Conservation (phyloP, 2,329 filamentous ascomycete species). For the Talaromyces piceae region DNA sequence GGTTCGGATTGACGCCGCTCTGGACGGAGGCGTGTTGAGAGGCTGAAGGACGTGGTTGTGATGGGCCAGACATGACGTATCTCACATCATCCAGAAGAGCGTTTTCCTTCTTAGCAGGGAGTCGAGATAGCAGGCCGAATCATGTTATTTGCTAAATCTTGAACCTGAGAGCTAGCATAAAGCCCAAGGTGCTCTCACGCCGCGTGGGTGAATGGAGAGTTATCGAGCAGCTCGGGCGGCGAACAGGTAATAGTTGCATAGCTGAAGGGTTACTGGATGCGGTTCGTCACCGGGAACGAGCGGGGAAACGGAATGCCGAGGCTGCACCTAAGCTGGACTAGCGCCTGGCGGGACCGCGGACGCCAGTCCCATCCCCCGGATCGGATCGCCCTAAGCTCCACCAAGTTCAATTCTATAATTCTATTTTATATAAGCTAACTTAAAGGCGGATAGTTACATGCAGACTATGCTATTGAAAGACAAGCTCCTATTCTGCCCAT, state of each 20-base stretch:
- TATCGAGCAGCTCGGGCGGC: background rate
- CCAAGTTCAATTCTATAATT: background rate
- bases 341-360: background rate
- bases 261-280: too few relatives aligned
- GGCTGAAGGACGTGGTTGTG: conserved; percentile 15
- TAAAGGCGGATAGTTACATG: too few relatives aligned
- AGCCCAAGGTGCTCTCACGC: background rate
- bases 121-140: background rate
- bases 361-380: background rate
- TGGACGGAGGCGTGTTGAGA: conserved; percentile 15
- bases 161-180: background rate
- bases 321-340: background rate
- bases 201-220: background rate
- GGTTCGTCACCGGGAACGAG: background rate
- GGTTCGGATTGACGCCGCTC: conserved; percentile 9
- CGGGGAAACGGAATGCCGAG: background rate
- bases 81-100: background rate
- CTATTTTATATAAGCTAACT: background rate
- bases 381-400: background rate
- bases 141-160: background rate
- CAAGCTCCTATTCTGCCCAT: too few relatives aligned
- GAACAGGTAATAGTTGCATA: background rate
- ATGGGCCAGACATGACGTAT: conserved; percentile 16
- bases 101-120: background rate
- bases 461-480: too few relatives aligned